A percentile compares a stretch with the other conserved stretches of the same genome.
Evolutionary conservation across 768 basidiomycete genomes (phyloP).

Genomic region (Amanita pseudoporphyria): DNA sequence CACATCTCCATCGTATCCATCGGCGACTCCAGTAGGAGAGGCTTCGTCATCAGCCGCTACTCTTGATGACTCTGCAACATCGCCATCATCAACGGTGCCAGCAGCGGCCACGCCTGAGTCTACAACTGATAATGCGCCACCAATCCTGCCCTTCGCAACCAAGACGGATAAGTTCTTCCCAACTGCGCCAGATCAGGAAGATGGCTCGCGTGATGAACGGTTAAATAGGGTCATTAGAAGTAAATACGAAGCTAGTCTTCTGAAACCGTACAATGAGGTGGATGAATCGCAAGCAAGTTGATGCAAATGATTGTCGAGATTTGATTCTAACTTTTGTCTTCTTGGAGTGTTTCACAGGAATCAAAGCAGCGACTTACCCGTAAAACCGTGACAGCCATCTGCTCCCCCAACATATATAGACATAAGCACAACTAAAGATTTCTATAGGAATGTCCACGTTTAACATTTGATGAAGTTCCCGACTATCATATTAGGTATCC

Average conservation of each 20-base stretch:
- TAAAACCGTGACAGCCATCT: no score
- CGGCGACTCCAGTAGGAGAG: not conserved
- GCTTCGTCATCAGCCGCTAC: not conserved
- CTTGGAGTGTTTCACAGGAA: slow-evolving; percentile 70
- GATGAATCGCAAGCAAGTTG: slow-evolving; percentile 84
- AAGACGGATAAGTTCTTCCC: slow-evolving; percentile 86
- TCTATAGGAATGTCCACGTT: not conserved
- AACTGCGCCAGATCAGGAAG: slow-evolving; percentile 90
- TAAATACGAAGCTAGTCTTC: slow-evolving; percentile 92
- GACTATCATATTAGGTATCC: slow-evolving; percentile 88
- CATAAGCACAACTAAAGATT: no score
- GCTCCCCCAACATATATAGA: no score
- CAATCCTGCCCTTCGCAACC: slow-evolving; percentile 61
- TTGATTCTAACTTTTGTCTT: slow-evolving; percentile 4
- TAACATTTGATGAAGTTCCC: slow-evolving; percentile 78
- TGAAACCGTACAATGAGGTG: slow-evolving; percentile 92
- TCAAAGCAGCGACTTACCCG: slow-evolving; percentile 88
- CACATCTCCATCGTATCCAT: slow-evolving; percentile 7
- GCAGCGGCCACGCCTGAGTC: not conserved
- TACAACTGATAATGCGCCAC: slow-evolving; percentile 30
- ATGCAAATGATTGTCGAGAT: not conserved
- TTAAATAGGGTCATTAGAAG: slow-evolving; percentile 87
- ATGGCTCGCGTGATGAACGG: slow-evolving; percentile 84
- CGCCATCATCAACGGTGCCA: not conserved
- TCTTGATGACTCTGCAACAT: not conserved